Evolutionary conservation across 192 early-diverging fungal genomes (phyloP), one percentile per base, ranked within the genome.

Genomic region (Backusella liffmaniae): DNA sequence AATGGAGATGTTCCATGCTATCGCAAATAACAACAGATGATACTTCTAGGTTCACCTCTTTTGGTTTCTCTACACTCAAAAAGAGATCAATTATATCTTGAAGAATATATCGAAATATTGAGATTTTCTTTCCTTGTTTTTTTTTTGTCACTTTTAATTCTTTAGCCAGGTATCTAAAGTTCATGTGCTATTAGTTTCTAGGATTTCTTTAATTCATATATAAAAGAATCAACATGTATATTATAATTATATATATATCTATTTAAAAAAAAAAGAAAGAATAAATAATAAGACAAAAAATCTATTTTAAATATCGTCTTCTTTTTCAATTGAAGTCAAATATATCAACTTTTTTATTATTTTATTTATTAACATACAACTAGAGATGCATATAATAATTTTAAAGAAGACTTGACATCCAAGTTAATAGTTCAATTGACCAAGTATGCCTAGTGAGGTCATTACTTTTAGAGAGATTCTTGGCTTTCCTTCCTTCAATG

Each of bases 21-120:
- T 62, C 56, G 26, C 56, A 62, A 62, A 13, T 12, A 62, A 62
- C 56, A 62, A 13, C 56, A 62, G 56, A 62, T 62, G 56, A 62
- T 29, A 29, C 56, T 62, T 62, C 56, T 62, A 9, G 56, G 12
- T 62, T 62, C 12, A 62, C 56, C 26, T 62, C 56, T 62, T 62
- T 62, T 29, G 56, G 56, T 12, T 62, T 62, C 56, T 62, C 56
- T 62, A 62, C 56, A 29, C 56, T 62, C n/a, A 62, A 26, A 29
- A 62, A 62, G 56, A 62, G 56, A 10, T 26, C 56, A 13, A 29
- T 62, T 13, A 10, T 62, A 62, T 62, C 56, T 10, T 62, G 29
- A 62, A 62, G 1, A 23, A 62, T 10, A 29, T 4, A 59, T 59
- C 8, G 23, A 62, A 12, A 62, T 62, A 12, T 4, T 29, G 56